Evolutionary conservation across 768 basidiomycete genomes (phyloP).

Genomic region (Lactifluus pinguis): DNA sequence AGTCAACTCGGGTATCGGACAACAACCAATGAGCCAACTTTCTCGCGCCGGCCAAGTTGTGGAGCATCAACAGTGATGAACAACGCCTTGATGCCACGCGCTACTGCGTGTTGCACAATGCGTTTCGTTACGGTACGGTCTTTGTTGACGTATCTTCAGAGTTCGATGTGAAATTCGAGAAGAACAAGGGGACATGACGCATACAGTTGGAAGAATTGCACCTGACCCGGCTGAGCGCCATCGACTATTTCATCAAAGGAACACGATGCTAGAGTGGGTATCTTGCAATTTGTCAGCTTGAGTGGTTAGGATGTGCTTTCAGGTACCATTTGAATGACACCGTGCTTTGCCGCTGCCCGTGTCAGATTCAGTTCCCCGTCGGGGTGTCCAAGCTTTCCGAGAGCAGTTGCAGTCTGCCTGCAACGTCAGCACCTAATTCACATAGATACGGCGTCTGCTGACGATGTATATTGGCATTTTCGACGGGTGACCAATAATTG

Average conservation of each 20-base stretch:
- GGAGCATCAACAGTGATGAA: conserved; percentile 99
- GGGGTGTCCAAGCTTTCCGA: conserved; percentile 92
- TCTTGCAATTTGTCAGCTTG: conserved; percentile 36
- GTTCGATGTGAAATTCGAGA: background rate
- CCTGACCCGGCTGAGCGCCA: conserved; percentile 67
- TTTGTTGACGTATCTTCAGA: conserved; percentile 76
- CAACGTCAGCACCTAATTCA: background rate
- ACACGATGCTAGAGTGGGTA: conserved; percentile 91
- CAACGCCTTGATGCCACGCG: conserved; percentile 81
- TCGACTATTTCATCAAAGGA: conserved; percentile 96
- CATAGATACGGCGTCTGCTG: conserved; percentile 15
- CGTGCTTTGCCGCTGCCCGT: conserved; percentile 74
- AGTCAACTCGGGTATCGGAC: background rate
- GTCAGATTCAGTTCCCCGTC: conserved; percentile 92
- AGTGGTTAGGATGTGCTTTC: background rate
- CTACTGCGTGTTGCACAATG: conserved; percentile 84
- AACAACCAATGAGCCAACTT: conserved; percentile 30
- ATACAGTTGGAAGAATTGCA: conserved; percentile 80
- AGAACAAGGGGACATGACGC: conserved; percentile 18
- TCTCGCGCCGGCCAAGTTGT: conserved; percentile 88
- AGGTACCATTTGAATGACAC: conserved; percentile 63
- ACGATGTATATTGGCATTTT: conserved; percentile 80
- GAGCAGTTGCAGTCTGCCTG: conserved; percentile 64
- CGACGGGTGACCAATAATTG: conserved; percentile 66
- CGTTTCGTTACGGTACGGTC: conserved; percentile 79